phyloP scores from a whole-genome alignment of 768 basidiomycete genomes.

The Hypholoma fasciculare region DNA sequence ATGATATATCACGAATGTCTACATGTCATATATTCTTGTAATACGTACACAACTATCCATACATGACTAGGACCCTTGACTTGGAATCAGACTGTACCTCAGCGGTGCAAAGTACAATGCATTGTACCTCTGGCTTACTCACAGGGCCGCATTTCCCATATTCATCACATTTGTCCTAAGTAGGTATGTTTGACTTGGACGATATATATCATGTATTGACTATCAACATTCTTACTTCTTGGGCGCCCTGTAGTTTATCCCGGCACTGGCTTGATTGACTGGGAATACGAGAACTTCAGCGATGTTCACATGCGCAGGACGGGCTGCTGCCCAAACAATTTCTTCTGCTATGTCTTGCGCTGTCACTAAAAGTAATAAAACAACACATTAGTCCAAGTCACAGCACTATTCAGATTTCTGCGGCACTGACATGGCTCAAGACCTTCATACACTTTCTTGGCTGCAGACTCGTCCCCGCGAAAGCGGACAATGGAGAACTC shows the following conservation, averaged over 20 bases:
- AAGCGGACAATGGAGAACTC: slow-evolving; percentile 92
- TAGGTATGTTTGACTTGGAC: slow-evolving; percentile 1
- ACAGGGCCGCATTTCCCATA: slow-evolving; percentile 5
- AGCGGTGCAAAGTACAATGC: too few relatives aligned
- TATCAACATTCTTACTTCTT: slow-evolving; percentile 23
- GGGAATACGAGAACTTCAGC: slow-evolving; percentile 80
- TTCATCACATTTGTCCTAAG: slow-evolving; percentile 6
- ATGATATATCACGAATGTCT: not conserved
- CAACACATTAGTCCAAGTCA: not conserved
- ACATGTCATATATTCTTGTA: too few relatives aligned
- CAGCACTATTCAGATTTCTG: not conserved
- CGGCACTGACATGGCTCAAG: slow-evolving; percentile 76
- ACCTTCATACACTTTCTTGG: slow-evolving; percentile 90
- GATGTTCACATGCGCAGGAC: slow-evolving; percentile 91
- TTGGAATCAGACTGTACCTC: not conserved
- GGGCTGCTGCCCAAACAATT: slow-evolving; percentile 94
- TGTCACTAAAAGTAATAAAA: slow-evolving; percentile 49
- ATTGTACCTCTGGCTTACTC: not conserved
- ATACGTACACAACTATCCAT: not conserved
- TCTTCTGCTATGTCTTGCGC: slow-evolving; percentile 94
- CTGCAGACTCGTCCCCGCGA: slow-evolving; percentile 79
- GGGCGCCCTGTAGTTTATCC: slow-evolving; percentile 56
- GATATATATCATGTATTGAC: not conserved
- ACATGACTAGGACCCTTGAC: not conserved
- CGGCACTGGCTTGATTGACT: slow-evolving; percentile 76